phyloP scores from a whole-genome alignment of 768 basidiomycete species.

The Boletus pseudo-olivaceus region DNA sequence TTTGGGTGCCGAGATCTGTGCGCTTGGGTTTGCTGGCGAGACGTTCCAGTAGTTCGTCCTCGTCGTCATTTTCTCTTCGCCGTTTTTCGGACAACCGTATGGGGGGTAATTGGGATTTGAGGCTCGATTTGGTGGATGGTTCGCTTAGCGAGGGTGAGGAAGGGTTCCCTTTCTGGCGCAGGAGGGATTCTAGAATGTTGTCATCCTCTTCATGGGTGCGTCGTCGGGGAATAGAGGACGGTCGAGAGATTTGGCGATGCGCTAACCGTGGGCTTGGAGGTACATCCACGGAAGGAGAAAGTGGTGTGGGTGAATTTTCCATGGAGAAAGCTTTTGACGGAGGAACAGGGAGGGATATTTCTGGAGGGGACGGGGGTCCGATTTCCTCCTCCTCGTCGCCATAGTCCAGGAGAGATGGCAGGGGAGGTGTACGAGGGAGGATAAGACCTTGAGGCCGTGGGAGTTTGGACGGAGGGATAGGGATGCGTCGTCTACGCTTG shows the following conservation, averaged over 20 bases:
- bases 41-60: constrained; percentile 60
- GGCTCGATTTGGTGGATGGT: constrained; percentile 25
- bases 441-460: constrained; percentile 41
- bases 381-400: constrained; percentile 56
- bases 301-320: constrained; percentile 22
- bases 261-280: constrained; percentile 37
- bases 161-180: constrained; percentile 35
- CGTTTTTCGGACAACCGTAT: constrained; percentile 68
- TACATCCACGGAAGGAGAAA: constrained; percentile 34
- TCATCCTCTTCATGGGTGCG: constrained; percentile 47
- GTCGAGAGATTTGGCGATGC: constrained; percentile 37
- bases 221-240: constrained; percentile 46
- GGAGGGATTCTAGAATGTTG: constrained; percentile 53
- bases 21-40: constrained; percentile 58
- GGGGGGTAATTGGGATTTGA: constrained; percentile 35
- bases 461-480: constrained; percentile 43
- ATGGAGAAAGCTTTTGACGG: constrained; percentile 13
- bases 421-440: constrained; percentile 47
- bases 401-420: constrained; percentile 72
- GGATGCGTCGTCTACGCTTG: constrained; percentile 59
- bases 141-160: constrained; percentile 37
- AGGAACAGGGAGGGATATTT: constrained; percentile 5
- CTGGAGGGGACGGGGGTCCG: constrained; percentile 16
- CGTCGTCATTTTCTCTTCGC: constrained; percentile 67
- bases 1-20: constrained; percentile 46